Evolutionary conservation across 148 eudicot genomes (phyloP), one percentile per base, ranked within the genome.

Genomic region (Dianthus caryophyllus): DNA sequence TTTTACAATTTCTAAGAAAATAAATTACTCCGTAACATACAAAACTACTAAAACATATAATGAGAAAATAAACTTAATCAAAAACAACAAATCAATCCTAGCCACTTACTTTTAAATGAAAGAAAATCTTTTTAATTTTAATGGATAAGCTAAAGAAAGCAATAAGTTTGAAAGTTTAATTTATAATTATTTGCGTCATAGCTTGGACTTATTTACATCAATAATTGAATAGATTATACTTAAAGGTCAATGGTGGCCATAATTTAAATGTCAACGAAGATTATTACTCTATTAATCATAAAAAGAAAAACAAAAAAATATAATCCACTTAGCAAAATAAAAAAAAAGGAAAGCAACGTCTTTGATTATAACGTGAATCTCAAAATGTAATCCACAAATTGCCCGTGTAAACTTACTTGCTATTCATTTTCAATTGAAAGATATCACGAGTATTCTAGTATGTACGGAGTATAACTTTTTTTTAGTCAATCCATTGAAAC

Each of bases 381-480:
- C 38, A 33, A 26, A 25, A 56, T 56, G 36, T 27, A 56, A 53
- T 12, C 18, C 61, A 25, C 61, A 27, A 14, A 56, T 56, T 26
- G 17, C 20, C 38, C 61, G 61, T 56, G 61, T 27, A 27, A 14
- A 53, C 8, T 12, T 56, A 56, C 17, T 56, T 56, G 29, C 15
- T 36, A 56, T 56, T 56, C 5, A 5, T 56, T 56, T 56, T 56
- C 30, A 13, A 14, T 12, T 56, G 61, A 55, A 56, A 56, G 33
- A 25, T 26, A 17, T 56, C 61, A 56, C 61, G 36, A 56, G 61
- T 56, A 22, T 33, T 3, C 8, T 1, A 47, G 17, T 4, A 15
- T 17, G 5, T 14, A 13, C 13, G 29, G 36, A n/a, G n/a, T n/a
- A n/a, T n/a, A n/a, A n/a, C n/a, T n/a, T 7, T 31, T 24, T 24